These are phyloP conservation scores for Dictyostelium intermedium DNA, from an alignment of 78 protist species.

Conservation along the genomic window DNA sequence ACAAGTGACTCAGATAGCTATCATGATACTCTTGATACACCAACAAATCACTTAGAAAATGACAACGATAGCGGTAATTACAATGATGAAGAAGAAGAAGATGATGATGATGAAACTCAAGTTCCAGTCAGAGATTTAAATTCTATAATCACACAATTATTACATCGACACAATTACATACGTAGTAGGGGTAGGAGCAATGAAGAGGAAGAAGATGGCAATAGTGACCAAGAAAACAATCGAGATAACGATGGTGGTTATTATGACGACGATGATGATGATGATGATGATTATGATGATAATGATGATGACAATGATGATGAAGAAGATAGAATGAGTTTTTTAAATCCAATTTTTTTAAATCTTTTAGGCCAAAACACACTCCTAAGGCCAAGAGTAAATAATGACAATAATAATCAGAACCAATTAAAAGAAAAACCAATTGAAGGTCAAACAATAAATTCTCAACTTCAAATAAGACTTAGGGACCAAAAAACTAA, in stretches of 20 bases:
- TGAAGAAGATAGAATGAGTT: background rate
- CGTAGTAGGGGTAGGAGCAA: background rate
- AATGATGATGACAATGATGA: background rate
- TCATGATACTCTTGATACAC: background rate
- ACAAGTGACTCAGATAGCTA: background rate
- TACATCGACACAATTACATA: background rate
- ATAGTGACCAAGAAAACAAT: background rate
- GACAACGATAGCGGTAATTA: background rate
- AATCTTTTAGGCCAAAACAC: background rate
- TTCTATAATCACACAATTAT: background rate
- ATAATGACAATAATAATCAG: background rate
- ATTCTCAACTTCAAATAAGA: slow-evolving; percentile 6
- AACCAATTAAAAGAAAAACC: background rate
- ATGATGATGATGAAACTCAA: background rate
- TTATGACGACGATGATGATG: background rate
- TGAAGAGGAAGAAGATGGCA: background rate
- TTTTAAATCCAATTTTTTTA: background rate
- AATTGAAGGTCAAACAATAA: background rate
- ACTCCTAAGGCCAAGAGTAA: background rate
- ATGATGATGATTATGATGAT: background rate
- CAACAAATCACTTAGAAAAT: background rate
- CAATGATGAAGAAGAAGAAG: background rate
- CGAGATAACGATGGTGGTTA: background rate
- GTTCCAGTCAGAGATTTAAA: background rate
- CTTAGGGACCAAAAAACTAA: background rate